Base-by-base conservation (phyloP, 345 rosid genomes). In the Moringa oleifera region DNA sequence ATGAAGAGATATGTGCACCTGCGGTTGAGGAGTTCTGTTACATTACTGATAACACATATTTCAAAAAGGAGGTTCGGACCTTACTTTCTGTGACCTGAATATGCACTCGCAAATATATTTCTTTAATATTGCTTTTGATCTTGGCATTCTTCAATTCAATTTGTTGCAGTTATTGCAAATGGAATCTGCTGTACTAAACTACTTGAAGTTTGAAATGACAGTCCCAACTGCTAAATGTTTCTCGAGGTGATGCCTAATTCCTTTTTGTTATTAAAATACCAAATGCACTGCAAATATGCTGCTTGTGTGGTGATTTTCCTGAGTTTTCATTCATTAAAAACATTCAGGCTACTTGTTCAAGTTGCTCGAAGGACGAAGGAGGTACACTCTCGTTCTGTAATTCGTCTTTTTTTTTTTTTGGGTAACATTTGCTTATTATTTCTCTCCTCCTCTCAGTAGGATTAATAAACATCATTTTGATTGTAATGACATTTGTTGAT, bases 41-140 rank as follows among this genome's bases (percentile, higher is more conserved):
- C 80, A 90, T 90, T 33, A 93, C 99, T 20, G 99, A 93, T 58
- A 90, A 93, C 73, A 93, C 97, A 0, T 90, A 90, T 76, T 86
- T 73, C 73, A 90, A 83, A 68, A 84, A 83, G 46, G 97, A 90
- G 96, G 96, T 87, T 71, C 64, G 64, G 50, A 21, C 49, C 59
- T 55, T 50, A 33, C 45, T 36, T 13, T 4, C 20, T 4, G 23
- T 6, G 7, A 53, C 18, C 25, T 22, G 23, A 55, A 60, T 59
- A 51, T 25, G n/a, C 53, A 22, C 19, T 60, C 51, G 41, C n/a
- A n/a, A 17, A 41, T 58, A 50, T 17, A 31, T 18, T 18, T 53
- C 7, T 12, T 51, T 23, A 45, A 23, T 20, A n/a, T n/a, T n/a
- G n/a, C n/a, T n/a, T n/a, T n/a, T n/a, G n/a, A 15, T 33, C 3